Conservation (phyloP, 2,329 filamentous ascomycete species). For the Beauveria sp. region DNA sequence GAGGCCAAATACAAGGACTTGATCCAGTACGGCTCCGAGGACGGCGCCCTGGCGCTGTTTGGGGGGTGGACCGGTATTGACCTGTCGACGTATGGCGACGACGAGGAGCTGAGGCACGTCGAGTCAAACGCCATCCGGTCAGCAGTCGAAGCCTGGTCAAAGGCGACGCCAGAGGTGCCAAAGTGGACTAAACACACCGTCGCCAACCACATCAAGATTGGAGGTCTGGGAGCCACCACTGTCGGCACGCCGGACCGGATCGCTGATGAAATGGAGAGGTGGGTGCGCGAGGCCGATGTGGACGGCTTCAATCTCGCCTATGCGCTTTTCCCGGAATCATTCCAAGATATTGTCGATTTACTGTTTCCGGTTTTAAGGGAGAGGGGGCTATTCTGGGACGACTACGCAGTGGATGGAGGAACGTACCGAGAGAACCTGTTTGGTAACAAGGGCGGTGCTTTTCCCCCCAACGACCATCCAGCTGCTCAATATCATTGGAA, state of each 20-base stretch:
- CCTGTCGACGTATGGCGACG: slow-evolving; percentile 50
- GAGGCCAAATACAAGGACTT: slow-evolving; percentile 41
- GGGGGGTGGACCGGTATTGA: slow-evolving; percentile 63
- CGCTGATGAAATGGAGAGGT: slow-evolving; percentile 26
- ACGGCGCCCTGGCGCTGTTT: slow-evolving; percentile 57
- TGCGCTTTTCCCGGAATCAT: slow-evolving; percentile 46
- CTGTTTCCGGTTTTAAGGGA: slow-evolving; percentile 53
- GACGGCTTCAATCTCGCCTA: slow-evolving; percentile 45
- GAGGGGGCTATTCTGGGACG: slow-evolving; percentile 49
- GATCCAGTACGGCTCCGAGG: slow-evolving; percentile 47
- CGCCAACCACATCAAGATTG: slow-evolving; percentile 26
- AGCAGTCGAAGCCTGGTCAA: slow-evolving; percentile 40
- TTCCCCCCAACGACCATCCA: slow-evolving; percentile 30
- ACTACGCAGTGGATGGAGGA: slow-evolving; percentile 34
- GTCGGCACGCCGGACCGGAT: slow-evolving; percentile 24
- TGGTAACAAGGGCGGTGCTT: slow-evolving; percentile 24
- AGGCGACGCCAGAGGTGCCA: slow-evolving; percentile 21
- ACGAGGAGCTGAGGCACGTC: slow-evolving; percentile 55
- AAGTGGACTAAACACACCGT: slow-evolving; percentile 29
- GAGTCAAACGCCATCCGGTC: slow-evolving; percentile 53
- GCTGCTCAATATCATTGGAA: slow-evolving; percentile 32
- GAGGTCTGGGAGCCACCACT: slow-evolving; percentile 22
- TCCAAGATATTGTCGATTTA: slow-evolving; percentile 58
- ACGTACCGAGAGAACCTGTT: slow-evolving; percentile 38
- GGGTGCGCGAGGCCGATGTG: slow-evolving; percentile 47